Evolutionary conservation across 495 filamentous ascomycete species (phyloP), one percentile per base, ranked within the genome.

Genomic region (Parmelia sp.): DNA sequence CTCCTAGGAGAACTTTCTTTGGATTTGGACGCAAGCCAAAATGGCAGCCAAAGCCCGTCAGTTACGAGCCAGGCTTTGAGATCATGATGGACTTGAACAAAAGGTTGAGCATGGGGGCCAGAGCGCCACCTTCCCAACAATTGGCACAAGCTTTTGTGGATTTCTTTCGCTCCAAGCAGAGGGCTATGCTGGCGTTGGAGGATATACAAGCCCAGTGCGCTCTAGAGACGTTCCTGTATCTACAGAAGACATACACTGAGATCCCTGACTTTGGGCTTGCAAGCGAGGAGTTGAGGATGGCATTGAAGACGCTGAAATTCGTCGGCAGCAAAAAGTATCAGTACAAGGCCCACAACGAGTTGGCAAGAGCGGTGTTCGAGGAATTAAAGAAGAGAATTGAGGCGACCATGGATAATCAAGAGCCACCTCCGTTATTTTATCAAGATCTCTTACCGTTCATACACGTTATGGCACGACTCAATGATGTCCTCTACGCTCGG

Each of bases 81-180:
- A 75, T 69, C 29, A 76, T 91, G 73, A 75, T 83, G 45, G 74
- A 83, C 47, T 75, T 85, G 63, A 70, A 70, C 57, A 72, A 73
- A 45, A 74, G 74, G 67, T 68, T 80, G 61, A 72, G 74, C 31
- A 76, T 82, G 45, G 67, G 76, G 36, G 73, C 78, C 14, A 78
- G 90, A 59, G 78, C 81, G 11, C 90, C 89, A 27, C 73, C 82
- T 17, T 74, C 76, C 17, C 70, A 80, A 33, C 80, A 86, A n/a
- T 72, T 96, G 0, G 74, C 83, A 0, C 74, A 78, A 29, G 90
- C 88, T 29, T 89, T 88, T 68, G 77, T 74, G 58, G 75, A 78
- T 9, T 90, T 95, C 65, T 83, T 94, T 59, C 73, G 75, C 10
- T 75, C 78, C 55, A 86, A 88, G 66, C 69, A 76, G 19, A 72